Evolutionary conservation across 2,329 filamentous ascomycete genomes (phyloP).

Genomic region (Beauveria brongniartii): DNA sequence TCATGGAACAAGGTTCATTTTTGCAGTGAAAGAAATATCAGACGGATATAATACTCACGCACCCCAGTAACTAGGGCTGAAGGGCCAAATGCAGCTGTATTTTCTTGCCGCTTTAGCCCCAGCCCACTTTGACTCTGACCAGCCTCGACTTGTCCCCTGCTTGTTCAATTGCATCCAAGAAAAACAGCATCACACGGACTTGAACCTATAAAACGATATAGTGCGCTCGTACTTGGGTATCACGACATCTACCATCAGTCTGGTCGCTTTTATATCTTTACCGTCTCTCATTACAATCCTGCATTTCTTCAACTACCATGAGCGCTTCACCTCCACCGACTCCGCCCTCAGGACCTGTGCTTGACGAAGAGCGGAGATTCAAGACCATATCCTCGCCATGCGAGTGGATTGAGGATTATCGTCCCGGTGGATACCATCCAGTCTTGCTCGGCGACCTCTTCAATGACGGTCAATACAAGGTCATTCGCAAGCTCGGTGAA

Average conservation of each 20-base stretch:
- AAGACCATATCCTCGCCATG: conserved; percentile 19
- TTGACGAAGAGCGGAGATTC: conserved; percentile 17
- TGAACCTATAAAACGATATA: no score
- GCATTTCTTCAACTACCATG: conserved; percentile 15
- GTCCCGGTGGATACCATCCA: conserved; percentile 34
- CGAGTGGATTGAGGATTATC: conserved; percentile 27
- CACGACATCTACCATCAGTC: neutral
- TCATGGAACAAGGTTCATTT: no score
- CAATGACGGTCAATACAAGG: conserved; percentile 30
- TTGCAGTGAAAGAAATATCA: no score
- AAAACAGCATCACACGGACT: no score
- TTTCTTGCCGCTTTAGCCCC: no score
- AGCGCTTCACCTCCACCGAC: conserved; percentile 17
- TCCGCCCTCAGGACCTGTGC: conserved; percentile 16
- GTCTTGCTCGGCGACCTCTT: conserved; percentile 33
- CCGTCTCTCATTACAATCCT: neutral
- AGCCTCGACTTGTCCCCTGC: no score
- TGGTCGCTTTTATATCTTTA: neutral
- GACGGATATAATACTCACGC: no score
- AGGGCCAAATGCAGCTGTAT: no score
- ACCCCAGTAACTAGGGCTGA: no score
- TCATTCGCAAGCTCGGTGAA: conserved; percentile 36
- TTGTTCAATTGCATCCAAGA: no score
- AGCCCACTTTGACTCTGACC: no score
- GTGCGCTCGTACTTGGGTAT: neutral